Evolutionary conservation across 805 yeast species (phyloP), one percentile per base, ranked within the genome.

Genomic region (Candida nitratophila): DNA sequence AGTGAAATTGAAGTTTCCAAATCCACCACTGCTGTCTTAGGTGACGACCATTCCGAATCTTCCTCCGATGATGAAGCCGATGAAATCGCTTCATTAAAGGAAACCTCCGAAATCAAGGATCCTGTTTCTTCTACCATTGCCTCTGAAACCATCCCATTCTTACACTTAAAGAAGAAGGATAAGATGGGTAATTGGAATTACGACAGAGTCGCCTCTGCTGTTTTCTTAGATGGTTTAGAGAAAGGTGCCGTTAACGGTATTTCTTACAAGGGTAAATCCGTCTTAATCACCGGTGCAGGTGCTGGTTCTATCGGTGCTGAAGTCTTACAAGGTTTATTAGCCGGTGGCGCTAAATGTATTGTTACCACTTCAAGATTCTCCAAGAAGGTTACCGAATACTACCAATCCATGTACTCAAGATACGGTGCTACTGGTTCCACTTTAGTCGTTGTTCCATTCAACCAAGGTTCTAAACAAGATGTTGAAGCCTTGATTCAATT

Each of bases 251-350:
- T 87, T 51, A 93, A 90, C 57, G 99, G 99, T 71, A 77, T 89
- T 45, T 78, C 96, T 34, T 93, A 82, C 74, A 81, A 83, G 64
- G 87, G 81, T 64, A 93, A 89, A 68, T 81, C 82, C 54, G 96
- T 90, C 42, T 77, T 93, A 59, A 74, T 93, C 53, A 93, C 99
- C 40, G 99, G 99, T 75, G 98, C 98, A 42, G 99, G 99, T 74
- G 90, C 87, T 40, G 99, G 98, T 44, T 93, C 99, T 42, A 93
- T 93, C 61, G 99, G 98, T 71, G 96, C 96, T 49, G 96, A 93
- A 68, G 79, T 93, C 54, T 75, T 93, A 63, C 95, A 87, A 71
- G 99, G 99, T 52, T 74, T 93, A 62, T 74, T 93, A 45, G 81
- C 91, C 60, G 99, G 99, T 70, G 99, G 99, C 74, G 98, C 99